Evolutionary conservation across 306 rosid genomes (phyloP), one percentile per base, ranked within the genome.

Genomic region (Gleditsia sinensis): DNA sequence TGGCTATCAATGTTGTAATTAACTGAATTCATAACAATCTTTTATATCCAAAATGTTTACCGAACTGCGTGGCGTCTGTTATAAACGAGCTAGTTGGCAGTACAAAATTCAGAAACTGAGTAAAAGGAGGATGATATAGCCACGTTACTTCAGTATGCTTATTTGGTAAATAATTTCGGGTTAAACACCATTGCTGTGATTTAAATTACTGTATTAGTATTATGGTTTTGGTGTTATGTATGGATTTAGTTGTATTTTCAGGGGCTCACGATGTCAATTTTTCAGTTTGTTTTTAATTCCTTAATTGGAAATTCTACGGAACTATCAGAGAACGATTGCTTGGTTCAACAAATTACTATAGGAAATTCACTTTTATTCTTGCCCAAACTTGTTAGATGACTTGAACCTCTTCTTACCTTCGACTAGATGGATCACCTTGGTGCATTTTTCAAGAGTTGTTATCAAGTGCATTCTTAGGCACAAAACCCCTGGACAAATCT

Each of bases 201-300:
- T n/a, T 45, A 32, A 58, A 28, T 70, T 17, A 27, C 50, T 16
- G 7, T 12, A 30, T 66, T 48, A 1, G 28, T 56, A 33, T 25
- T 9, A 2, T 28, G 3, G 11, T 24, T 61, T 62, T 39, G 24
- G 19, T 30, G 30, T 49, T 55, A 16, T 7, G 17, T 9, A 5
- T 36, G 56, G 19, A 32, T 49, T 39, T 70, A 5, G 14, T 39
- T 61, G 34, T 68, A 46, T 46, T 56, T 68, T 54, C n/a, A 2
- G 16, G 21, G 53, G 40, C 59, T 62, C 2, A 25, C 20, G n/a
- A 32, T 33, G 9, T 20, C 14, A 51, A 46, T 0, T 36, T 69
- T 59, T 25, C 71, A 12, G n/a, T 63, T 12, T 32, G 32, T 16
- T 24, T 40, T 67, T 53, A 42, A 51, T 71, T 53, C 37, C 67